Conservation (phyloP, 2,329 filamentous ascomycete genomes). For the Plenodomus lindquistii region DNA sequence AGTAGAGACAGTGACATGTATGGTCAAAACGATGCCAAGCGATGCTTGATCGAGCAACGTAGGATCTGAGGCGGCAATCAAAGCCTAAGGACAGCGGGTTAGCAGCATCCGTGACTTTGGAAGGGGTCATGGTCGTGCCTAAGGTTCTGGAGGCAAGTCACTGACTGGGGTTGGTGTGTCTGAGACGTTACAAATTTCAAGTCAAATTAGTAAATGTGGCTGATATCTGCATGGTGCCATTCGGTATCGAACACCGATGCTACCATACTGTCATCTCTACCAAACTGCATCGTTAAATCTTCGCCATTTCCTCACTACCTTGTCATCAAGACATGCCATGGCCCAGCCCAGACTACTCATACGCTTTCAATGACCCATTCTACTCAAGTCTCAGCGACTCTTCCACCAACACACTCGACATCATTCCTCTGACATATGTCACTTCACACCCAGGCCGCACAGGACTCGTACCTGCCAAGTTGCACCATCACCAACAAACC, state of each 20-base stretch:
- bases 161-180: neutral
- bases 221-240: neutral
- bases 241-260: neutral
- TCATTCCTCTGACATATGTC: too few relatives aligned
- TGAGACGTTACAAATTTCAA: constrained; percentile 2
- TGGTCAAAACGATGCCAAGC: constrained; percentile 34
- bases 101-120: neutral
- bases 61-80: constrained; percentile 18
- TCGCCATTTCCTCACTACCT: too few relatives aligned
- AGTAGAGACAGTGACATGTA: constrained; percentile 8
- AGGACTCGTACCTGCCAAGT: constrained; percentile 32
- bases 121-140: constrained; percentile 7
- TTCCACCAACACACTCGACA: too few relatives aligned
- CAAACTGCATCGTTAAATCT: too few relatives aligned
- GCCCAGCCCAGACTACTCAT: too few relatives aligned
- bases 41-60: constrained; percentile 24
- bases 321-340: too few relatives aligned
- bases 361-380: too few relatives aligned
- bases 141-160: neutral
- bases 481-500: constrained; percentile 18
- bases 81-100: constrained; percentile 24
- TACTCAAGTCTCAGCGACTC: too few relatives aligned
- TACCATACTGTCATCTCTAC: too few relatives aligned
- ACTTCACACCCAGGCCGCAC: constrained; percentile 2
- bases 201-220: neutral